Conservation (phyloP, 441 rosid species). For the Bruguiera hainesii region DNA sequence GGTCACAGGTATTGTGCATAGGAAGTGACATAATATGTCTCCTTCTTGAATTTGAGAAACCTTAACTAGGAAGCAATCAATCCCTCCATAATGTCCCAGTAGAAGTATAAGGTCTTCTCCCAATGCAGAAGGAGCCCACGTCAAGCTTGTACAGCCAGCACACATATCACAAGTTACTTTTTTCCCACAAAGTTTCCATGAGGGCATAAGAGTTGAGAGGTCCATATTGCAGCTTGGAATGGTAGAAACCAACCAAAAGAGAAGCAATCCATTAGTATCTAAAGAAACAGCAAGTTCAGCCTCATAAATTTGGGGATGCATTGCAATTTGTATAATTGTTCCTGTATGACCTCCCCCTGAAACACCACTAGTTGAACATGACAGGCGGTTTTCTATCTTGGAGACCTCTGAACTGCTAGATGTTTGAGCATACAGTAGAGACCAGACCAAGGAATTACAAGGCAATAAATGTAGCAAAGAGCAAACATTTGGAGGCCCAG, state of each 20-base stretch:
- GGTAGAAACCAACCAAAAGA: constrained; percentile 63
- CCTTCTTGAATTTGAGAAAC: constrained; percentile 34
- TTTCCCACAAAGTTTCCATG: constrained; percentile 68
- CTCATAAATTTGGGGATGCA: constrained; percentile 57
- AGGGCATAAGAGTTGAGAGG: constrained; percentile 48
- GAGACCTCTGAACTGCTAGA: constrained; percentile 33
- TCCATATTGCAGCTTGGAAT: constrained; percentile 37
- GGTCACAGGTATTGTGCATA: constrained; percentile 70
- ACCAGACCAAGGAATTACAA: constrained; percentile 52
- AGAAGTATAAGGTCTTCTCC: constrained; percentile 61
- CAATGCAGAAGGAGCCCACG: constrained; percentile 75
- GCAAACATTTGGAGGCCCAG: constrained; percentile 66
- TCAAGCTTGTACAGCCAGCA: constrained; percentile 65
- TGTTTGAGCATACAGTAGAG: constrained; percentile 41
- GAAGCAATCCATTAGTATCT: constrained; percentile 74
- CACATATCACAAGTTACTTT: constrained; percentile 37
- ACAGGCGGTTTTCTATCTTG: constrained; percentile 27
- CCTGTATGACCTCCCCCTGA: constrained; percentile 64
- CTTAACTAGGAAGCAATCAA: constrained; percentile 78
- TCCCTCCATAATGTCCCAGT: constrained; percentile 70
- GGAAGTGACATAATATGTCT: constrained; percentile 41
- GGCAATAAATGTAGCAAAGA: constrained; percentile 55
- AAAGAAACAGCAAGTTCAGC: constrained; percentile 66
- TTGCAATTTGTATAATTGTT: constrained; percentile 59
- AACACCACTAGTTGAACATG: constrained; percentile 35